These are phyloP conservation scores for Bipolaris victoriae DNA, from an alignment of 2,329 filamentous ascomycete genomes.

Conservation along the genomic window DNA sequence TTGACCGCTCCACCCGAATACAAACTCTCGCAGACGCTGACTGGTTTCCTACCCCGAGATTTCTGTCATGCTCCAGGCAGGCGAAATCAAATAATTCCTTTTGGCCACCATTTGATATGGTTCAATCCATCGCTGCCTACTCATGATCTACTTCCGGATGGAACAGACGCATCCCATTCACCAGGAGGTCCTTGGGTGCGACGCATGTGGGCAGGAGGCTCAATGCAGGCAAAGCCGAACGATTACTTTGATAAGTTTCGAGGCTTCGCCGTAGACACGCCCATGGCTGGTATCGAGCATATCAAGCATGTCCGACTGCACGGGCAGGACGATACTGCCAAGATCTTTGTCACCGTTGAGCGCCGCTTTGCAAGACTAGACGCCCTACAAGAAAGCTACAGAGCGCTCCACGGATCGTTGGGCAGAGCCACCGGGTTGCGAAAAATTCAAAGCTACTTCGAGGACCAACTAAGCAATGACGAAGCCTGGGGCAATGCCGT, in stretches of 20 bases:
- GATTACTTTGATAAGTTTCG: constrained; percentile 9
- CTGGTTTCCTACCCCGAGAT: constrained; percentile 27
- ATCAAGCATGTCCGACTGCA: constrained; percentile 58
- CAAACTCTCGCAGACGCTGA: constrained; percentile 62
- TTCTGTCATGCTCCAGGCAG: constrained; percentile 12
- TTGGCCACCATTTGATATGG: constrained; percentile 83
- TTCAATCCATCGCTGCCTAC: constrained; percentile 74
- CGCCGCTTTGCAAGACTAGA: constrained; percentile 53
- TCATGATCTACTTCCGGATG: constrained; percentile 74
- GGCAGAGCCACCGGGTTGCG: background rate
- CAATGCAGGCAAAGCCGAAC: constrained; percentile 59
- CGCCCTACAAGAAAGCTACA: constrained; percentile 22
- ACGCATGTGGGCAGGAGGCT: constrained; percentile 89
- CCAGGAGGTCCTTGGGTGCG: constrained; percentile 75
- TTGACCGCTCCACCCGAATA: constrained; percentile 64
- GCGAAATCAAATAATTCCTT: constrained; percentile 54
- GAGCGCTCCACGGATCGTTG: background rate
- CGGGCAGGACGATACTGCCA: constrained; percentile 55
- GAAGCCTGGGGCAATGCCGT: constrained; percentile 43
- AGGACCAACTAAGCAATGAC: constrained; percentile 13
- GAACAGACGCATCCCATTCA: constrained; percentile 79
- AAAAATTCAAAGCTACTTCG: background rate
- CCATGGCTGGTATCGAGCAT: constrained; percentile 50
- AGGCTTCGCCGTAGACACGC: constrained; percentile 18
- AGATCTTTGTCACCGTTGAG: constrained; percentile 67